These are phyloP conservation scores for Cryptosporidium sp. DNA, from an alignment of 169 alveolate genomes.

Conservation along the genomic window DNA sequence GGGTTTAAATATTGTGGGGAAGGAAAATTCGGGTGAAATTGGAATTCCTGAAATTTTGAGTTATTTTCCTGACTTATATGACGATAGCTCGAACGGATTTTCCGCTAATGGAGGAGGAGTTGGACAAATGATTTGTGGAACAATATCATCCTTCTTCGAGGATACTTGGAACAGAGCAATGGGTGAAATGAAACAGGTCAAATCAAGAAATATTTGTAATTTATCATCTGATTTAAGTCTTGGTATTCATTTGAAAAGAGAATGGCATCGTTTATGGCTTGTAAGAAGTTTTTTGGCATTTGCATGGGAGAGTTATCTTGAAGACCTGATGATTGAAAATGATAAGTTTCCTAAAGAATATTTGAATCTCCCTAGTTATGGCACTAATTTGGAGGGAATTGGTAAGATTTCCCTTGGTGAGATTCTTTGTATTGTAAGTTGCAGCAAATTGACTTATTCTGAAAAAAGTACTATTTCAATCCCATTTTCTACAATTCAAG, in stretches of 20 bases:
- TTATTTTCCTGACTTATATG: conserved; percentile 25
- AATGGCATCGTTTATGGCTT: conserved; percentile 69
- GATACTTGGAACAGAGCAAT: conserved; percentile 53
- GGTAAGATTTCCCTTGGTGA: conserved; percentile 61
- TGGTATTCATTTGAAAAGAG: conserved; percentile 38
- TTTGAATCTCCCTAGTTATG: conserved; percentile 47
- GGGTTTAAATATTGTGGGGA: neutral
- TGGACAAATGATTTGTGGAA: conserved; percentile 66
- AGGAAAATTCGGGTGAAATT: conserved; percentile 6
- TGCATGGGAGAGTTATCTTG: conserved; percentile 45
- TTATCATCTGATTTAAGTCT: conserved; percentile 8
- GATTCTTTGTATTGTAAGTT: conserved; percentile 36
- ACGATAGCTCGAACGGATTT: neutral
- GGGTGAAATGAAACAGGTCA: conserved; percentile 15
- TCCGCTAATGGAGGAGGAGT: neutral
- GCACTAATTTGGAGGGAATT: neutral
- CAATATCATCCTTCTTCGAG: conserved; percentile 65
- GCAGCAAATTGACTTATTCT: conserved; percentile 5
- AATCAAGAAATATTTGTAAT: neutral
- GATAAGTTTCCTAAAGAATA: neutral
- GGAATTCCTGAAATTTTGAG: conserved; percentile 26
- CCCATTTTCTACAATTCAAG: conserved; percentile 65
- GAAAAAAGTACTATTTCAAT: neutral
- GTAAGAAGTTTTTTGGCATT: conserved; percentile 60
- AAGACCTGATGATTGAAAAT: conserved; percentile 21